Conservation (phyloP, 2,329 filamentous ascomycete species). For the Trichophyton benhamiae region DNA sequence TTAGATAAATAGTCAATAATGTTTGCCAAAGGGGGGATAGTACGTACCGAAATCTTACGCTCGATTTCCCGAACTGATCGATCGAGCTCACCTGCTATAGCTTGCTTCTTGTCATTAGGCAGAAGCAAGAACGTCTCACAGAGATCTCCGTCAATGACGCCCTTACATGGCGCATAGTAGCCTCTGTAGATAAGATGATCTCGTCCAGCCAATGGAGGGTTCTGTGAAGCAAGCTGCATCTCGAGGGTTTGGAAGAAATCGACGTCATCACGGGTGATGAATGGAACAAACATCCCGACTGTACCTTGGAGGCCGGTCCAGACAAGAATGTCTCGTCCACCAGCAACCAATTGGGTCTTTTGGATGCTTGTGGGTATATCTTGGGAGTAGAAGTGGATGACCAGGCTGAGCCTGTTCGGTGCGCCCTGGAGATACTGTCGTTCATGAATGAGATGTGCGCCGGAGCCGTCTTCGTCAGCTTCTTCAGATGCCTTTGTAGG, state of each 20-base stretch:
- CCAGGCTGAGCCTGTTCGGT: constrained; percentile 68
- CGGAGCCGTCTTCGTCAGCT: constrained; percentile 82
- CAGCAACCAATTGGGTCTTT: constrained; percentile 80
- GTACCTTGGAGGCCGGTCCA: constrained; percentile 95
- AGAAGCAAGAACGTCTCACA: constrained; percentile 83
- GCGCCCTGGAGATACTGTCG: constrained; percentile 82
- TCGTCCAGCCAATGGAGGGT: constrained; percentile 75
- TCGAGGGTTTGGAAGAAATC: constrained; percentile 97
- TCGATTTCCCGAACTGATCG: constrained; percentile 87
- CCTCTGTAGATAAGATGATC: constrained; percentile 93
- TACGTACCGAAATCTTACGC: constrained; percentile 68
- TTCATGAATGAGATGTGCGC: constrained; percentile 81
- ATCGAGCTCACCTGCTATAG: constrained; percentile 88
- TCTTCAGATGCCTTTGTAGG: constrained; percentile 76
- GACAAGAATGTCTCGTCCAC: constrained; percentile 78
- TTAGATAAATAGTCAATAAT: background rate
- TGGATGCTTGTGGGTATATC: constrained; percentile 85
- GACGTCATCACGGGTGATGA: constrained; percentile 79
- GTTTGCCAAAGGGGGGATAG: background rate
- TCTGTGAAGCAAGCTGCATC: constrained; percentile 72
- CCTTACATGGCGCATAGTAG: constrained; percentile 94
- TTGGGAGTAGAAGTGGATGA: constrained; percentile 80
- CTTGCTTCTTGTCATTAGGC: constrained; percentile 78
- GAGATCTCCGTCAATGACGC: constrained; percentile 89
- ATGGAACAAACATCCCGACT: constrained; percentile 83